Evolutionary conservation across 1,139 yeast species (phyloP), one percentile per base, ranked within the genome.

Genomic region (Zygoascus hellenicus): DNA sequence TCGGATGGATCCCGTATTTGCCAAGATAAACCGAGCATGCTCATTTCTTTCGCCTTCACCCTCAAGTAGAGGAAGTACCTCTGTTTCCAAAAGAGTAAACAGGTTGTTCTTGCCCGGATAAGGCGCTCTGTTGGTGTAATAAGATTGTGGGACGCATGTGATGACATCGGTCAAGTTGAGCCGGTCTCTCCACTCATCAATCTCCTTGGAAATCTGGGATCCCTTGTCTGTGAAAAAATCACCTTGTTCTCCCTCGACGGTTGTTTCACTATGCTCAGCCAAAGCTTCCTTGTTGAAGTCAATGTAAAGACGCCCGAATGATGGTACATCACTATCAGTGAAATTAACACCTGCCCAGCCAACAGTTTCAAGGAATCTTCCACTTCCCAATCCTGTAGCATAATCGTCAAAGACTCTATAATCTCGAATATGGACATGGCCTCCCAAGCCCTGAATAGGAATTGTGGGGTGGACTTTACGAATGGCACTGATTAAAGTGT

Each of bases 341-440:
- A 63, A 61, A 52, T 77, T 72, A 30, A 86, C 69, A 42, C 95
- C 80, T 9, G 85, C 66, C 77, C 90, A 92, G 0, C 98, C 98
- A 15, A 86, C 76, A 0, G 97, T 90, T 63, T 92, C 98, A 60
- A 95, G 78, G 59, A 85, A 92, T 46, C 97, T 73, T 0, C 98
- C 98, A 58, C 96, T 85, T 65, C 90, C 95, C 26, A 92, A 65
- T 0, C 83, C 96, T 0, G 87, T 79, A 29, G 94, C 77, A 47
- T 69, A 70, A 1, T 70, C 67, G 61, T 92, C 98, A 51, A 80
- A 73, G 4, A 80, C 70, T 5, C 77, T 74, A 63, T 83, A 90
- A 65, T 92, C 97, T 53, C 98, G 73, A 34, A 92, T 80, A 63
- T 92, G 98, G 37, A 95, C 81, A 65, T 92, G 98, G 0, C 97